A percentile compares a stretch with the other conserved stretches of the same genome.
phyloP scores from a whole-genome alignment of 345 rosid species.

The Rhodamnia argentea region DNA sequence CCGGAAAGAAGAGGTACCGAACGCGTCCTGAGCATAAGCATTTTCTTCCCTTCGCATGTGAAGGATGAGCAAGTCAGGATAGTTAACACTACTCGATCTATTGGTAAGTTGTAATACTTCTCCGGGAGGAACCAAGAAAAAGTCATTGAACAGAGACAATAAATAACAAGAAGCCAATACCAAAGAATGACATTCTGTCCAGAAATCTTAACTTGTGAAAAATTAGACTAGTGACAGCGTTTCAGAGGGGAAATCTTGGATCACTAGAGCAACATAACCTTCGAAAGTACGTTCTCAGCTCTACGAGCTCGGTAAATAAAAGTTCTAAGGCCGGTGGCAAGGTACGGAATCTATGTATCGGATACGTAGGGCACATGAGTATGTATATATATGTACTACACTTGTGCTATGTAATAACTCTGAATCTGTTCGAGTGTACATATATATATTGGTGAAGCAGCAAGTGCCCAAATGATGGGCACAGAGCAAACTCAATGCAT shows the following conservation, averaged over 20 bases:
- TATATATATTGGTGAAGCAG: background rate
- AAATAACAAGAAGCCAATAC: background rate
- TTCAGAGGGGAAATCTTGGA: background rate
- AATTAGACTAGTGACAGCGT: background rate
- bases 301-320: background rate
- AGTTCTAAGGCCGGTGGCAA: background rate
- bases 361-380: background rate
- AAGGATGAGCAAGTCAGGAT: background rate
- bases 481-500: conserved; percentile 14
- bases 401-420: background rate
- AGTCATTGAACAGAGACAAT: background rate
- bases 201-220: background rate
- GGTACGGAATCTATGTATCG: background rate
- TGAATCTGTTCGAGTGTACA: background rate
- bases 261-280: background rate
- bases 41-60: background rate
- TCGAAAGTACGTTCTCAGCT: background rate
- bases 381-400: background rate
- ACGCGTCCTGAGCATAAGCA: background rate
- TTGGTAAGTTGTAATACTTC: background rate
- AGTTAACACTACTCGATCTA: background rate
- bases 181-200: background rate
- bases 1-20: background rate
- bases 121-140: background rate
- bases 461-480: background rate